Evolutionary conservation across 75 land plant species (phyloP).

Genomic region (Picea sitchensis): DNA sequence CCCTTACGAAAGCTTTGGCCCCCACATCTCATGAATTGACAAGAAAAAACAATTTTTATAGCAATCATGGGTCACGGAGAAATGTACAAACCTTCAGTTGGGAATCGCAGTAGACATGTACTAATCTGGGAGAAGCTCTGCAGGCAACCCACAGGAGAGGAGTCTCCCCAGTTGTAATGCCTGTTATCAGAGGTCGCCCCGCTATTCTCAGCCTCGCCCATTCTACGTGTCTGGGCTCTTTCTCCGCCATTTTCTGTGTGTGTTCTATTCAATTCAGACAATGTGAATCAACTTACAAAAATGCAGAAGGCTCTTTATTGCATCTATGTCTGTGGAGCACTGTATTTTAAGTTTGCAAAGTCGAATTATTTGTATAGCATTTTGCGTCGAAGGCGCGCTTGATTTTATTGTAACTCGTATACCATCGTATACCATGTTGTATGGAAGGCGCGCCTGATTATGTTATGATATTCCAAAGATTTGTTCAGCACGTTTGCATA

Average conservation of each 20-base stretch:
- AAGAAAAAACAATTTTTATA: background rate
- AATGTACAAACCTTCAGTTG: slow-evolving; percentile 20
- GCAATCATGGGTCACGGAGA: background rate
- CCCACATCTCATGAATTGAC: no score
- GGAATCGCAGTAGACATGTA: slow-evolving; percentile 25
- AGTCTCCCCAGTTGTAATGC: slow-evolving; percentile 20
- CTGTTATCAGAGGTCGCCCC: slow-evolving; percentile 27
- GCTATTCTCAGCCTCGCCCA: slow-evolving; percentile 27
- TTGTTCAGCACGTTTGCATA: no score
- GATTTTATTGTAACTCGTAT: no score
- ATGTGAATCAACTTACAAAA: background rate
- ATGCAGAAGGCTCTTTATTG: background rate
- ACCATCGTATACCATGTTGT: no score
- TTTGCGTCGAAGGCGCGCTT: no score
- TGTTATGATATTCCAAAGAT: no score
- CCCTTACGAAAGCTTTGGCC: no score
- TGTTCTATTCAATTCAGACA: background rate
- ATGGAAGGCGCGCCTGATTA: no score
- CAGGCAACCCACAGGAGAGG: slow-evolving; percentile 36
- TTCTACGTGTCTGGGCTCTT: slow-evolving; percentile 11
- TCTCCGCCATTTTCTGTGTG: slow-evolving; percentile 8
- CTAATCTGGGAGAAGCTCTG: slow-evolving; percentile 22
- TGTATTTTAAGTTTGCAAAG: background rate
- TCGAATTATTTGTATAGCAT: no score
- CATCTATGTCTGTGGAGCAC: background rate